phyloP scores from a whole-genome alignment of 1,139 yeast genomes.

The Saccharomyces hybrid region DNA sequence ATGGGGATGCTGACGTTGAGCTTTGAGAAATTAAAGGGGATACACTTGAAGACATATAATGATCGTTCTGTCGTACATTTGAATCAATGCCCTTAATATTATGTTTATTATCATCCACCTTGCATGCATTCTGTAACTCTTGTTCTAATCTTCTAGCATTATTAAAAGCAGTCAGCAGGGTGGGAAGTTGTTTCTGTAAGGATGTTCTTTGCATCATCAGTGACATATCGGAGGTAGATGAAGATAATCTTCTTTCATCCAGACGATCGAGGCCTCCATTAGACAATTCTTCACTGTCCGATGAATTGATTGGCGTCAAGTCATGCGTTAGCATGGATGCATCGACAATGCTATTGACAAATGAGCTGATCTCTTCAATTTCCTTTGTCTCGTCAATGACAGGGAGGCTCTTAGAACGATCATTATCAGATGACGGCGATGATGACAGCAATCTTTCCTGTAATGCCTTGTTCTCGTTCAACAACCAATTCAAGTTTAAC shows the following conservation, averaged over 20 bases:
- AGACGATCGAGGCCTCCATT: slow-evolving; percentile 4
- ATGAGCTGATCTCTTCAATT: slow-evolving; percentile 12
- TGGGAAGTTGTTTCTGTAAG: slow-evolving; percentile 32
- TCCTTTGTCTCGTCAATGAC: slow-evolving; percentile 8
- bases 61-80: not conserved
- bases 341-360: slow-evolving; percentile 9
- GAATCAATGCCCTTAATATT: not conserved
- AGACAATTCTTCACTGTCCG: not conserved
- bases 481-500: slow-evolving; percentile 31
- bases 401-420: slow-evolving; percentile 4
- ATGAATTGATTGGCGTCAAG: slow-evolving; percentile 1
- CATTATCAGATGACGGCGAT: slow-evolving; percentile 10
- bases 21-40: not conserved
- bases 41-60: not conserved
- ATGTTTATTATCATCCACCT: not conserved
- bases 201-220: slow-evolving; percentile 26
- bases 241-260: slow-evolving; percentile 6
- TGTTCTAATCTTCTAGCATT: slow-evolving; percentile 32
- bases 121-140: slow-evolving; percentile 19
- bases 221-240: slow-evolving; percentile 12
- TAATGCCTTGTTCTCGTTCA: slow-evolving; percentile 22
- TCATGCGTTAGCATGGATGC: slow-evolving; percentile 2
- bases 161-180: slow-evolving; percentile 33
- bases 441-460: slow-evolving; percentile 17
- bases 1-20: not conserved